Evolutionary conservation across 75 land plant genomes (phyloP).

Genomic region (Pseudotsuga menziesii): DNA sequence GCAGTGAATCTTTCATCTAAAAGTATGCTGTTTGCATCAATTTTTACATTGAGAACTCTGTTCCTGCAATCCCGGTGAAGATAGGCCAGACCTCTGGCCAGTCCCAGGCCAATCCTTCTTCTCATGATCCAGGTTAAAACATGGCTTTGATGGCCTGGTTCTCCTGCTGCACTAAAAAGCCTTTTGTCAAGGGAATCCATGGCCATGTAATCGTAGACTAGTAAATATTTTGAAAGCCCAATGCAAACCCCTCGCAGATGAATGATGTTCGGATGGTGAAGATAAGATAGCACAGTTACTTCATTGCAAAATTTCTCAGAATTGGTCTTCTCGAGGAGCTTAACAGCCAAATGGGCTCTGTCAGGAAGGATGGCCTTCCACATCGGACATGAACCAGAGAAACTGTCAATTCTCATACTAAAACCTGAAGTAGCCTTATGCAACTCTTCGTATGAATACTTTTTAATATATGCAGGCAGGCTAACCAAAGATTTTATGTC

Average conservation of each 20-base stretch:
- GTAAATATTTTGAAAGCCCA: neutral
- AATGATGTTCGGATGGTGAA: slow-evolving; percentile 12
- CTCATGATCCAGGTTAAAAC: slow-evolving; percentile 10
- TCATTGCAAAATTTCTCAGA: slow-evolving; percentile 9
- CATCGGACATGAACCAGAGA: neutral
- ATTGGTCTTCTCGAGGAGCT: neutral
- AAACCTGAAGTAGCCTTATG: slow-evolving; percentile 7
- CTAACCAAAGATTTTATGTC: slow-evolving; percentile 5
- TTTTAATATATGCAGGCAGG: slow-evolving; percentile 8
- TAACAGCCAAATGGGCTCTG: slow-evolving; percentile 5
- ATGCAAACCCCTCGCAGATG: slow-evolving; percentile 5
- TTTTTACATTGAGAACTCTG: slow-evolving; percentile 2
- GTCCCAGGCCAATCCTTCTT: neutral
- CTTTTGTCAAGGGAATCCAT: slow-evolving; percentile 5
- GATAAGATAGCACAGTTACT: neutral
- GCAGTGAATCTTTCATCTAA: slow-evolving; percentile 12
- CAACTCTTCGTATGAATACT: slow-evolving; percentile 8
- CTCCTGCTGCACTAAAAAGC: slow-evolving; percentile 1
- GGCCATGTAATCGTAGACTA: slow-evolving; percentile 9
- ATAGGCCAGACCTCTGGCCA: slow-evolving; percentile 4
- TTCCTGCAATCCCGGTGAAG: slow-evolving; percentile 8
- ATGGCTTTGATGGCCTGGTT: slow-evolving; percentile 12
- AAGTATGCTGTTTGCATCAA: slow-evolving; percentile 4
- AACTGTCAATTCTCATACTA: neutral
- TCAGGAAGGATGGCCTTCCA: slow-evolving; percentile 13